Evolutionary conservation across 2,329 filamentous ascomycete genomes (phyloP).

Genomic region (Verticillium alfalfae): DNA sequence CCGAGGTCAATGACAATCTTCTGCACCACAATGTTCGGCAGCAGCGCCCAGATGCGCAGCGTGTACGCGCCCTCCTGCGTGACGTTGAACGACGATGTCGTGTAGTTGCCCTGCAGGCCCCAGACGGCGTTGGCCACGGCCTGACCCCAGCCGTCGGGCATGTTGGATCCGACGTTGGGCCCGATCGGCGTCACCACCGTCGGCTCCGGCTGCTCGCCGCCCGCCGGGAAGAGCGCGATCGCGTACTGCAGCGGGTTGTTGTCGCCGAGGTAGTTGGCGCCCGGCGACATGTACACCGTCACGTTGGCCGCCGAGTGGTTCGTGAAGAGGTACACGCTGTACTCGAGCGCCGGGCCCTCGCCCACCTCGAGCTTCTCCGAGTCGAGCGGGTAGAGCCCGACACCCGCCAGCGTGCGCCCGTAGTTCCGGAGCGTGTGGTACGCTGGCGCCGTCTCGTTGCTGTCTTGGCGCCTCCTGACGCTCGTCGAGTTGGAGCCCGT

Average conservation of each 20-base stretch:
- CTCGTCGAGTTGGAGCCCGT: constrained; percentile 1
- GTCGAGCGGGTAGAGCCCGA: constrained; percentile 49
- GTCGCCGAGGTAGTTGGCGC: constrained; percentile 47
- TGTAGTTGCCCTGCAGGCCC: constrained; percentile 36
- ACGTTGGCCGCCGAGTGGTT: constrained; percentile 30
- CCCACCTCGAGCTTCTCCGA: constrained; percentile 42
- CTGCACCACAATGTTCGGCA: constrained; percentile 48
- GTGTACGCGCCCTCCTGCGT: constrained; percentile 38
- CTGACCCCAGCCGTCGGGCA: constrained; percentile 35
- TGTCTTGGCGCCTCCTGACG: constrained; percentile 8
- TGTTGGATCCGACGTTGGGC: constrained; percentile 28
- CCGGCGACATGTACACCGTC: constrained; percentile 45
- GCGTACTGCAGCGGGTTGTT: constrained; percentile 44
- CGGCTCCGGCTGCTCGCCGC: constrained; percentile 19
- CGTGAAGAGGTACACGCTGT: constrained; percentile 57
- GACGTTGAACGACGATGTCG: constrained; percentile 37
- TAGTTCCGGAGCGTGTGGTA: constrained; percentile 50
- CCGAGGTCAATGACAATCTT: constrained; percentile 52
- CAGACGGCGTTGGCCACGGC: constrained; percentile 40
- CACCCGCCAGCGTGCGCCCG: constrained; percentile 52
- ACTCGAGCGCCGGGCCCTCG: constrained; percentile 51
- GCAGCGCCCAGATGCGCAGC: constrained; percentile 43
- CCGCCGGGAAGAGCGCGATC: constrained; percentile 37
- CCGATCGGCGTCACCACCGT: constrained; percentile 35
- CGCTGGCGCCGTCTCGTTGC: constrained; percentile 22